A percentile compares a stretch with the other conserved stretches of the same genome.
Evolutionary conservation across 441 rosid genomes (phyloP).

Genomic region (Gossypium lobatum): DNA sequence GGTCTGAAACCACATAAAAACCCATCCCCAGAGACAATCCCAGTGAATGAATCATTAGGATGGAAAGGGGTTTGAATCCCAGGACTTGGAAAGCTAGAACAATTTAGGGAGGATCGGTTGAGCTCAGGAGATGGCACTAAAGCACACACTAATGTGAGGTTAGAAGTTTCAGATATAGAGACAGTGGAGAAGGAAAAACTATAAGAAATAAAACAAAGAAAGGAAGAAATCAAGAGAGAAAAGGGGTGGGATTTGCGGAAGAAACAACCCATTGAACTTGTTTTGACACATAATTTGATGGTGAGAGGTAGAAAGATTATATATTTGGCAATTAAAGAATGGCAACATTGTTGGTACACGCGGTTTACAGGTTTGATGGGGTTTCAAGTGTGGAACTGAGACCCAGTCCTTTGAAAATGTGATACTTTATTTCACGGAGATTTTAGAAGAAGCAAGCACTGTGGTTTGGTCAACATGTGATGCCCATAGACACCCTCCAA

Average conservation of each 20-base stretch:
- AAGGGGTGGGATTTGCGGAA: not conserved
- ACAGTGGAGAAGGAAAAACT: conserved; percentile 39
- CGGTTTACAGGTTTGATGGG: conserved; percentile 3
- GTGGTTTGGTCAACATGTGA: not conserved
- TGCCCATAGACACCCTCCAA: not conserved
- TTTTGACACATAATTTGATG: conserved; percentile 19
- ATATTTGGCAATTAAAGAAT: not conserved
- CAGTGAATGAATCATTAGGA: conserved; percentile 23
- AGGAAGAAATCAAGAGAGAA: not conserved
- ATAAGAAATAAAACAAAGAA: conserved; percentile 14
- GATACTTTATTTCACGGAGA: too few relatives aligned
- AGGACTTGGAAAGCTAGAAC: conserved; percentile 29
- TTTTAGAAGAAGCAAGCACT: not conserved
- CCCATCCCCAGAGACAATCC: conserved; percentile 48
- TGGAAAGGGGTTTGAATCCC: conserved; percentile 15
- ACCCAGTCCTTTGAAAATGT: not conserved
- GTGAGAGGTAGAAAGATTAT: not conserved
- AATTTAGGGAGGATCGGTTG: conserved; percentile 24
- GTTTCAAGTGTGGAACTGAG: not conserved
- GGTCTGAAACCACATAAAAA: conserved; percentile 40
- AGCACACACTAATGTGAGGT: conserved; percentile 41
- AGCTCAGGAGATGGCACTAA: not conserved
- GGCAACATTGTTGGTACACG: not conserved
- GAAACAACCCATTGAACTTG: conserved; percentile 26
- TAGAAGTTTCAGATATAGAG: conserved; percentile 41